Evolutionary conservation across 768 basidiomycete species (phyloP).

Genomic region (Suillus luteus): DNA sequence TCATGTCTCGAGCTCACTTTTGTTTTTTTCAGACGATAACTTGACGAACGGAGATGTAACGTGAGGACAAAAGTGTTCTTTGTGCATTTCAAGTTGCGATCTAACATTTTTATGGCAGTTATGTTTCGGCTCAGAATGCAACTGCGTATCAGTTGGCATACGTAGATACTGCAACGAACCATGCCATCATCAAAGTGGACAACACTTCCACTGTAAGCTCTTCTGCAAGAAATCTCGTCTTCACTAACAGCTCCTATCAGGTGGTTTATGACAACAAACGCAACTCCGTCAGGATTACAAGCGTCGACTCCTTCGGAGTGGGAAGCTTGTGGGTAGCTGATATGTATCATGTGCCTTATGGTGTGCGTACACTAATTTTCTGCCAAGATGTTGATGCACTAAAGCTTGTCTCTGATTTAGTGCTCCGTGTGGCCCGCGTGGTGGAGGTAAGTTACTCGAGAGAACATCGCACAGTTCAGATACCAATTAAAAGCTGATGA

Average conservation of each 20-base stretch:
- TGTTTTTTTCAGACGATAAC: slow-evolving; percentile 54
- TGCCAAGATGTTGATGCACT: slow-evolving; percentile 11
- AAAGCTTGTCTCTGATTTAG: slow-evolving; percentile 33
- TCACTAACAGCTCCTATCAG: slow-evolving; percentile 17
- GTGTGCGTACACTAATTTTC: slow-evolving; percentile 42
- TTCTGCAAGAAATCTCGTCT: neutral
- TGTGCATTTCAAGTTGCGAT: neutral
- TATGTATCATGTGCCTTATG: slow-evolving; percentile 64
- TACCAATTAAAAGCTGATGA: neutral
- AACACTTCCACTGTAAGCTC: slow-evolving; percentile 55
- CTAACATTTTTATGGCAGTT: slow-evolving; percentile 37
- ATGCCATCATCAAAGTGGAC: slow-evolving; percentile 78
- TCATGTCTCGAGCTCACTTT: slow-evolving; percentile 8
- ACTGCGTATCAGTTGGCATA: slow-evolving; percentile 55
- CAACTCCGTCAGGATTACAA: slow-evolving; percentile 66
- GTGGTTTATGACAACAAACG: slow-evolving; percentile 53
- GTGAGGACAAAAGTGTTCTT: slow-evolving; percentile 32
- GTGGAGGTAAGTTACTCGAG: slow-evolving; percentile 38
- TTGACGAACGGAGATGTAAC: slow-evolving; percentile 66
- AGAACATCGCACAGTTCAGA: neutral
- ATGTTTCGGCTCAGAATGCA: slow-evolving; percentile 46
- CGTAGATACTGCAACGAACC: slow-evolving; percentile 62
- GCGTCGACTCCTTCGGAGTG: slow-evolving; percentile 53
- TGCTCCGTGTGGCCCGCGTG: slow-evolving; percentile 75
- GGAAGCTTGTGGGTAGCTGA: slow-evolving; percentile 69